These are phyloP conservation scores for Suhomyces terraborum DNA, from an alignment of 1,139 yeast species.

Conservation along the genomic window DNA sequence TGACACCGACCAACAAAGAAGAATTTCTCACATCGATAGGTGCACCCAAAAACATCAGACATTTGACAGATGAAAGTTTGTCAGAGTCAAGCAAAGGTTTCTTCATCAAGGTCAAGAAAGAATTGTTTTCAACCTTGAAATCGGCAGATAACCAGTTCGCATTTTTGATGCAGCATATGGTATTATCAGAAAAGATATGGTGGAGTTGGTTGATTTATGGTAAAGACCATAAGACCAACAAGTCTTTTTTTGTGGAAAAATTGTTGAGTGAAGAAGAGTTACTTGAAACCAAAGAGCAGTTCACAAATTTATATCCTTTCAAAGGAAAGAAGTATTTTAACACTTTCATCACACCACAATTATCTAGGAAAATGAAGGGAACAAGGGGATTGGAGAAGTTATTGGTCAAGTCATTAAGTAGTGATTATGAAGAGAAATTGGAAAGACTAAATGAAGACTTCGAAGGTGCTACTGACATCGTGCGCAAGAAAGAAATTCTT, in stretches of 20 bases:
- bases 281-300: constrained; percentile 19
- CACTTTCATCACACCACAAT: constrained; percentile 46
- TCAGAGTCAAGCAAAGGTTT: constrained; percentile 29
- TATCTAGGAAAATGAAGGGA: constrained; percentile 44
- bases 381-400: constrained; percentile 34
- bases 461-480: constrained; percentile 11
- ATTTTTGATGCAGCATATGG: constrained; percentile 31
- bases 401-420: constrained; percentile 14
- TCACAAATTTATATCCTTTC: constrained; percentile 27
- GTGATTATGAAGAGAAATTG: constrained; percentile 11
- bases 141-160: constrained; percentile 30
- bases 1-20: constrained; percentile 26
- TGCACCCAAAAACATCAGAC: constrained; percentile 36
- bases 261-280: constrained; percentile 28
- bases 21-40: constrained; percentile 27
- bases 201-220: constrained; percentile 47
- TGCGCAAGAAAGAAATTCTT: constrained; percentile 17
- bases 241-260: constrained; percentile 31
- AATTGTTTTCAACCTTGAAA: constrained; percentile 26
- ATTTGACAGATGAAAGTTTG: constrained; percentile 37
- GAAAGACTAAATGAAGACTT: constrained; percentile 18
- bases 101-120: constrained; percentile 31
- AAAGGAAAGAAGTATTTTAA: constrained; percentile 44
- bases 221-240: constrained; percentile 36
- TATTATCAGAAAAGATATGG: constrained; percentile 38